Evolutionary conservation across 2,329 filamentous ascomycete genomes (phyloP).

Genomic region (Diaporthe australafricana): DNA sequence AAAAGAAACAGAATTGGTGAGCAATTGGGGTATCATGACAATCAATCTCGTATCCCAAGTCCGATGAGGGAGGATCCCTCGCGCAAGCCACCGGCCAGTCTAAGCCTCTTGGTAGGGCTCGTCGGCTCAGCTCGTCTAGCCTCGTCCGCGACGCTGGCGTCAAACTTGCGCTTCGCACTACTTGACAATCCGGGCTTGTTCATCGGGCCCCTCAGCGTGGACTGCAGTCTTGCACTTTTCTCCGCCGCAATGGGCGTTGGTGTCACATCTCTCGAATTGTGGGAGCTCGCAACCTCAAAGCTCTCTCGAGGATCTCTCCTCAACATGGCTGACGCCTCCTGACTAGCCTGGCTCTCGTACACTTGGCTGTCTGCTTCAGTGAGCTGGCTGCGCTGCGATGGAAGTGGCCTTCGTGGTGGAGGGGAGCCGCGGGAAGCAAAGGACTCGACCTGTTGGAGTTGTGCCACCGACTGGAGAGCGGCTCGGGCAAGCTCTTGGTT

Average conservation of each 20-base stretch:
- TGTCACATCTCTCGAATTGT: conserved; percentile 56
- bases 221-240: conserved; percentile 60
- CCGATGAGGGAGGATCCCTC: conserved; percentile 58
- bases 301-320: conserved; percentile 68
- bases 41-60: conserved; percentile 57
- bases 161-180: conserved; percentile 64
- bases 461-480: conserved; percentile 63
- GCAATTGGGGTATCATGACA: conserved; percentile 31
- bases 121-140: conserved; percentile 49
- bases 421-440: conserved; percentile 43
- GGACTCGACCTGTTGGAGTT: conserved; percentile 41
- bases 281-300: conserved; percentile 61
- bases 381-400: conserved; percentile 39
- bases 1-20: background rate
- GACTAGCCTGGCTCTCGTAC: conserved; percentile 80
- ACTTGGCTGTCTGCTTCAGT: conserved; percentile 68
- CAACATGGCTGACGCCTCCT: conserved; percentile 80
- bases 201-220: conserved; percentile 61
- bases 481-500: conserved; percentile 68
- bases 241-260: conserved; percentile 58
- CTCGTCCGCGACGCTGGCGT: conserved; percentile 42
- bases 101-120: conserved; percentile 65
- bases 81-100: conserved; percentile 53
- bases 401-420: conserved; percentile 31
- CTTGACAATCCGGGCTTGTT: conserved; percentile 50